Percentiles rank a stretch among this genome's conserved stretches.
Evolutionary conservation across 257 asterid genomes (phyloP).

Genomic region (Solanum neorickii): DNA sequence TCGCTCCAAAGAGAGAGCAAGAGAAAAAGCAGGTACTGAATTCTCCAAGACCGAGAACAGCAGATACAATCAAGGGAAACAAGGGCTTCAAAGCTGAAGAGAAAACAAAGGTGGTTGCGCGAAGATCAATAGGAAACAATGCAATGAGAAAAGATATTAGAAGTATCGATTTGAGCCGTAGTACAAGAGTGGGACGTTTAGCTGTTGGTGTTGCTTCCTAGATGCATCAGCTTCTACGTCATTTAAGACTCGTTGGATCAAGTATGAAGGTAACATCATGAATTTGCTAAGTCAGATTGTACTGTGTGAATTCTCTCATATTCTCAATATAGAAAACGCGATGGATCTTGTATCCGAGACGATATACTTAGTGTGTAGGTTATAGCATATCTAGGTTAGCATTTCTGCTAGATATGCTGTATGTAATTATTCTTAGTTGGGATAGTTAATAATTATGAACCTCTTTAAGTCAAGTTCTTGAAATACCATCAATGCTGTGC

Average conservation of each 20-base stretch:
- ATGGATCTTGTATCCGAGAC: neutral
- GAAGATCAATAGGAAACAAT: neutral
- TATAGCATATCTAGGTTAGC: neutral
- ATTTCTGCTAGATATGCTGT: neutral
- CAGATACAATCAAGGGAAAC: slow-evolving; percentile 4
- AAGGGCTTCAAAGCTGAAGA: slow-evolving; percentile 13
- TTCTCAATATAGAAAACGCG: neutral
- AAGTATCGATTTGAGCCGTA: slow-evolving; percentile 5
- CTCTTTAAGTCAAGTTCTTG: neutral
- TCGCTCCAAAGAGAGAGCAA: slow-evolving; percentile 11
- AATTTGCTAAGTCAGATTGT: neutral
- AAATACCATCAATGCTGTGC: neutral
- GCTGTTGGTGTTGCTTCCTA: slow-evolving; percentile 26
- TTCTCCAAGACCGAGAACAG: slow-evolving; percentile 6
- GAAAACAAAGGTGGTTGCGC: slow-evolving; percentile 15
- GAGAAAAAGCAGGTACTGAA: slow-evolving; percentile 10
- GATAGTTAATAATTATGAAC: neutral
- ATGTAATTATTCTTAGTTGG: neutral
- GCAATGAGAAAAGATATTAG: slow-evolving; percentile 9
- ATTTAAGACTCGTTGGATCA: neutral
- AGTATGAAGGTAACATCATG: neutral
- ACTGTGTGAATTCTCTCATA: neutral
- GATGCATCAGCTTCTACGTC: neutral
- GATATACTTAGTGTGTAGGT: neutral
- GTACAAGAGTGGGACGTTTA: slow-evolving; percentile 16